Evolutionary conservation across 306 rosid species (phyloP), one percentile per base, ranked within the genome.

Genomic region (Fragaria ananassa): DNA sequence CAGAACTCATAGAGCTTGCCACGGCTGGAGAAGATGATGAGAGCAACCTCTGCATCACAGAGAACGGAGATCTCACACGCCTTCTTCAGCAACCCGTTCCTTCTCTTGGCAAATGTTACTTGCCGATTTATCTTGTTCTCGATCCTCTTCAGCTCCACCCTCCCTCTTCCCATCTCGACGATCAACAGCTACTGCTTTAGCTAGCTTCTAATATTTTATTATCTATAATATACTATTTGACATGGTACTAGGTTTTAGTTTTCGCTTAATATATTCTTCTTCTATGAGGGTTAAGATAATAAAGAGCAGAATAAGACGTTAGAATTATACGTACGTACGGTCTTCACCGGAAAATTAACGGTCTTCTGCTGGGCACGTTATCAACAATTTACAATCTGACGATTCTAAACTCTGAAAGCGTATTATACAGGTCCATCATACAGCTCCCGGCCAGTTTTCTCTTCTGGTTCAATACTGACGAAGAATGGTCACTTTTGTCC

Each of bases 1-100:
- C 91, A 87, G 80, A 93, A 93, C 76, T 93, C 96, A 69, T 80
- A 90, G 88, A 93, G 97, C 76, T 90, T 93, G 34, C 92, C 97
- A 19, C 90, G 88, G 77, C 69, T 85, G 65, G 96, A 90, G 91
- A 90, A 90, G 85, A 93, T 76, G 81, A 93, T 89, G 68, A 93
- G 91, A 14, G 92, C 93, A 83, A 93, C 90, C 34, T 90, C 97
- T 67, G 93, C 90, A 84, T 93, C 97, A 75, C 97, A 93, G 6
- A 93, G 91, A 25, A 93, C 71, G 29, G 97, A 93, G 76, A 93
- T 93, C 47, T 93, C 97, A 66, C 87, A 93, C 46, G 97, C 97
- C 79, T 93, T 93, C 84, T 93, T 90, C 23, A 90, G 88, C 77
- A 93, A 74, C 19, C 96, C 97, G 60, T 87, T 87, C 50, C 91